Conservation (phyloP, 352 stramenopile genomes). For the Blastocystis sp. region DNA sequence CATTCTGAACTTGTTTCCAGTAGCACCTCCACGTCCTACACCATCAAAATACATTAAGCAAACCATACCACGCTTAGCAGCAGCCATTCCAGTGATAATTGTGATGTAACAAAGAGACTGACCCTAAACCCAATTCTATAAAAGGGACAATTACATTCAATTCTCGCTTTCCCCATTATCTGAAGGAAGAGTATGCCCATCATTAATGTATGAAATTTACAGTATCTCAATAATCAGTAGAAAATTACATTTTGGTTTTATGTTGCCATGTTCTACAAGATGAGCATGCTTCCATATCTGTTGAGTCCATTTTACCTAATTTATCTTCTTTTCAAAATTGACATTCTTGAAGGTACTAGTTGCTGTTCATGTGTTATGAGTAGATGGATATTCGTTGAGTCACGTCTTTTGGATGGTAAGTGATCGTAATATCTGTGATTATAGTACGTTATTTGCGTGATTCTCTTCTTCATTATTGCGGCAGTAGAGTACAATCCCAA, state of each 20-base stretch:
- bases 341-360: constrained; percentile 7
- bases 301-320: constrained; percentile 42
- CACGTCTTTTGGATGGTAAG: neutral
- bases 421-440: neutral
- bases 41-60: neutral
- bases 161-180: neutral
- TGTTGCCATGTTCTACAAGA: constrained; percentile 54
- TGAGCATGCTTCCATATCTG: constrained; percentile 54
- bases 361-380: neutral
- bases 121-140: neutral
- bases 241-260: constrained; percentile 62
- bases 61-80: constrained; percentile 67
- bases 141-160: neutral
- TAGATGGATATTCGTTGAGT: constrained; percentile 4
- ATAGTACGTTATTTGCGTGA: constrained; percentile 5
- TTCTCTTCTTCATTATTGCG: constrained; percentile 10
- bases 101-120: neutral
- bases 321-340: constrained; percentile 54
- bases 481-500: constrained; percentile 45
- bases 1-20: constrained; percentile 98
- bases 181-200: neutral
- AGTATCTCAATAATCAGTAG: neutral
- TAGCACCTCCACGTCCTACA: constrained; percentile 86
- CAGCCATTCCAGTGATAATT: constrained; percentile 53
- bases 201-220: neutral